Conservation (phyloP, 345 rosid genomes). For the Gynandropsis gynandra region DNA sequence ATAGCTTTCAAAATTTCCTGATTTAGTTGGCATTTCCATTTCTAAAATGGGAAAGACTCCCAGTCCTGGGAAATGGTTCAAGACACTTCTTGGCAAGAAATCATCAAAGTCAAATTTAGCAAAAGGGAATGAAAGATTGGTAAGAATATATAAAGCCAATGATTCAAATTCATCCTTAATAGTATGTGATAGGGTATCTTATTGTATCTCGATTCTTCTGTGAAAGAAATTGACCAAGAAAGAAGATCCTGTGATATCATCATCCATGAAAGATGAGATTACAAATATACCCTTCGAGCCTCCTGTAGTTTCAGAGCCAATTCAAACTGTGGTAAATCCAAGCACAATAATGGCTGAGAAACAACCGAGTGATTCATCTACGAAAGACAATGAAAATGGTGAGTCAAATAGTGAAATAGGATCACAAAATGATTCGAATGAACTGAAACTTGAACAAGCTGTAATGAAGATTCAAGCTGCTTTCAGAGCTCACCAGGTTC, state of each 20-base stretch:
- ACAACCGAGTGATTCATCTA: conserved; percentile 24
- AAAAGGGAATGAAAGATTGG: conserved; percentile 43
- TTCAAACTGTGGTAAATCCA: conserved; percentile 26
- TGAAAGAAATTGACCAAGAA: conserved; percentile 45
- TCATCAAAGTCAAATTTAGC: conserved; percentile 53
- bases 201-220: conserved; percentile 14
- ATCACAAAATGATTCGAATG: conserved; percentile 36
- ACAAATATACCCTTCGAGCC: conserved; percentile 28
- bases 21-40: conserved; percentile 4
- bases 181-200: conserved; percentile 17
- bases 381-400: conserved; percentile 18
- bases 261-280: conserved; percentile 33
- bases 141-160: conserved; percentile 19
- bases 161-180: too few relatives aligned
- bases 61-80: conserved; percentile 78
- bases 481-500: conserved; percentile 67
- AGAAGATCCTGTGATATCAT: conserved; percentile 39
- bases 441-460: conserved; percentile 45
- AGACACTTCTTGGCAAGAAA: conserved; percentile 59
- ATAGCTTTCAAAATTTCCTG: conserved; percentile 6
- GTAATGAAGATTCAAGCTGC: conserved; percentile 64
- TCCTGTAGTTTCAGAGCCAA: conserved; percentile 29
- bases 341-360: conserved; percentile 24
- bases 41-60: conserved; percentile 65
- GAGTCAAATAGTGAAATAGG: conserved; percentile 10